Evolutionary conservation across 2,329 filamentous ascomycete species (phyloP).

Genomic region (Blastomyces silverae): DNA sequence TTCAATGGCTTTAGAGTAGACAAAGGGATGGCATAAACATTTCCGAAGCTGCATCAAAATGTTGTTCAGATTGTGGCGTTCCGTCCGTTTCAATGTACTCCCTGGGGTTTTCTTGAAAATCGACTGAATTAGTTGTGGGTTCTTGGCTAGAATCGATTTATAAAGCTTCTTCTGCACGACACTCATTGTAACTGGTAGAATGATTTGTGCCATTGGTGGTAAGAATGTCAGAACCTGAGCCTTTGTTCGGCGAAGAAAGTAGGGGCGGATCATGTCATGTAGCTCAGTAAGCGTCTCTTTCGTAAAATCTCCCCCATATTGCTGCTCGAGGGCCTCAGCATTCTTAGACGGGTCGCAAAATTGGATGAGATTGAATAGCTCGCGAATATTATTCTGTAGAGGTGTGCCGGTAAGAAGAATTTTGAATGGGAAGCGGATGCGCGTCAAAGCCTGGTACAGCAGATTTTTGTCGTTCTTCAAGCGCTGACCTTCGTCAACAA

Average conservation of each 20-base stretch:
- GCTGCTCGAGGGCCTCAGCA: constrained; percentile 64
- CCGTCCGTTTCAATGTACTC: constrained; percentile 54
- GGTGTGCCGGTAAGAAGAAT: constrained; percentile 83
- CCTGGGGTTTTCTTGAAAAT: constrained; percentile 65
- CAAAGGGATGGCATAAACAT: constrained; percentile 90
- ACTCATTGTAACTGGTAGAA: constrained; percentile 92
- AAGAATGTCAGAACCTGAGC: constrained; percentile 83
- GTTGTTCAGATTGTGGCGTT: constrained; percentile 80
- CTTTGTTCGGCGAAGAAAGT: constrained; percentile 73
- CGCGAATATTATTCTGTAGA: constrained; percentile 74
- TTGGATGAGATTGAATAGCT: constrained; percentile 93
- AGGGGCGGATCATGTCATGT: constrained; percentile 72
- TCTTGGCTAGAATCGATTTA: constrained; percentile 87
- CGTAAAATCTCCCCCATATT: constrained; percentile 65
- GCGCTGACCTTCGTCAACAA: constrained; percentile 92
- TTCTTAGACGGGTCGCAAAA: constrained; percentile 72
- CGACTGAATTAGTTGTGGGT: constrained; percentile 76
- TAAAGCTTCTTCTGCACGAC: constrained; percentile 88
- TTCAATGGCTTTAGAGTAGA: constrained; percentile 86
- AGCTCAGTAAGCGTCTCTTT: constrained; percentile 74
- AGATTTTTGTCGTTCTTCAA: constrained; percentile 86
- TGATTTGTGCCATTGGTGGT: constrained; percentile 89
- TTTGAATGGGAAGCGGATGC: constrained; percentile 72
- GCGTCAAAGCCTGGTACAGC: constrained; percentile 66
- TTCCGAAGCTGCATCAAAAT: constrained; percentile 93